Conservation (phyloP, 208 protist genomes). For the Crithidia acanthocephali region DNA sequence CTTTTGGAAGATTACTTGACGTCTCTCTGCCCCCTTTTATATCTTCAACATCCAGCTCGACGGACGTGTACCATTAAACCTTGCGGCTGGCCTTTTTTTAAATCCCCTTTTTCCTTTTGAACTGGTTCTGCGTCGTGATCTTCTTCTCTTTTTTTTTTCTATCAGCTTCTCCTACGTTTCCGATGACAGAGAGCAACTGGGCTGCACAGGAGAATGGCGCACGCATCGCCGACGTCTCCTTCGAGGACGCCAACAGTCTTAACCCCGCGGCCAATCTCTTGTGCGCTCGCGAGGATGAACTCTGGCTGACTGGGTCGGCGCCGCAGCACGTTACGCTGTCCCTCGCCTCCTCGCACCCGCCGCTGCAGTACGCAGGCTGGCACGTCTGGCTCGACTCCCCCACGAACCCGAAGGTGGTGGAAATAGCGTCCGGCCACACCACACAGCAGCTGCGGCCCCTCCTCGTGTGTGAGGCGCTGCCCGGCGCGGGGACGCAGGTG, state of each 20-base stretch:
- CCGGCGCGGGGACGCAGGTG: constrained; percentile 83
- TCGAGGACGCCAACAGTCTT: constrained; percentile 61
- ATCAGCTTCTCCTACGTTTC: constrained; percentile 11
- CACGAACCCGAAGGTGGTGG: constrained; percentile 83
- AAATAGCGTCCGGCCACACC: constrained; percentile 68
- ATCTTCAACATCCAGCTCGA: too few species aligned
- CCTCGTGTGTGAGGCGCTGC: constrained; percentile 73
- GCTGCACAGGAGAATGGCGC: constrained; percentile 56
- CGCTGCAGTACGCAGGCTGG: constrained; percentile 82
- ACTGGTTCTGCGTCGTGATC: too few species aligned
- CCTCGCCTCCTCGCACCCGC: constrained; percentile 55
- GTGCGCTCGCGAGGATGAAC: constrained; percentile 54
- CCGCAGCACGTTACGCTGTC: constrained; percentile 81
- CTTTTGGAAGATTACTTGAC: too few species aligned
- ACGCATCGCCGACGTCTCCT: constrained; percentile 67
- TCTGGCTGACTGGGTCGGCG: constrained; percentile 83
- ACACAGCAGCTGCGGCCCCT: constrained; percentile 44
- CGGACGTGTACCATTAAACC: too few species aligned
- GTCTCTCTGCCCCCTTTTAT: too few species aligned
- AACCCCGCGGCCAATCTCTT: constrained; percentile 77
- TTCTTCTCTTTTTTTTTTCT: constrained; percentile 15
- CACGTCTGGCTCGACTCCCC: constrained; percentile 88
- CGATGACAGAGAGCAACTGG: constrained; percentile 74
- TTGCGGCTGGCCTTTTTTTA: too few species aligned
- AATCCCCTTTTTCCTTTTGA: too few species aligned